Evolutionary conservation across 371 early-diverging fungal genomes (phyloP).

Genomic region (Mucor velutinosus): DNA sequence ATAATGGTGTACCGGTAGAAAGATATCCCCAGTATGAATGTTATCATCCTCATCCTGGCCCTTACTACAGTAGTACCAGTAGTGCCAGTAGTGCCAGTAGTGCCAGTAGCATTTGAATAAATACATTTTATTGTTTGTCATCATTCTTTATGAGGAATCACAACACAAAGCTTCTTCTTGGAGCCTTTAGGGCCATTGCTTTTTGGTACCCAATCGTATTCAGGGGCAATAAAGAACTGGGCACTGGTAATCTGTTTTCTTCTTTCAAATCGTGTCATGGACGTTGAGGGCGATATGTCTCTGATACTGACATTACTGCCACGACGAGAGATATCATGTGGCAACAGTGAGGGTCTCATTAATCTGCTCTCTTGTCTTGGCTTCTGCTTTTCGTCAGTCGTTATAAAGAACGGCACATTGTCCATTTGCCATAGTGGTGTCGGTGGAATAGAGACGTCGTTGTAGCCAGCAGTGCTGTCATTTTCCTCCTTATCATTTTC

Average conservation of each 20-base stretch:
- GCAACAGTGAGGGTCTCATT: neutral
- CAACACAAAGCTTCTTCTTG: neutral
- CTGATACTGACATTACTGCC: conserved; percentile 10
- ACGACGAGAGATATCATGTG: conserved; percentile 6
- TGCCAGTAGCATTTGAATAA: neutral
- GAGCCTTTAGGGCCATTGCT: neutral
- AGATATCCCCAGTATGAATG: neutral
- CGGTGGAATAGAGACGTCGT: neutral
- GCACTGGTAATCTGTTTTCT: conserved; percentile 20
- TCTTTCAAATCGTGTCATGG: conserved; percentile 10
- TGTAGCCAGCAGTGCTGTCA: neutral
- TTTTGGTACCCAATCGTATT: conserved; percentile 9
- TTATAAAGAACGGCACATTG: neutral
- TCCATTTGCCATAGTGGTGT: conserved; percentile 15
- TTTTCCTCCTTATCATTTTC: too few relatives aligned
- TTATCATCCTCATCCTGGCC: neutral
- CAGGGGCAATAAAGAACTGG: conserved; percentile 16
- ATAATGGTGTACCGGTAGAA: neutral
- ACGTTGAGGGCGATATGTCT: conserved; percentile 7
- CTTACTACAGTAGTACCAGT: too few relatives aligned
- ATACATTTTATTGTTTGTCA: neutral
- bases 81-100: too few relatives aligned
- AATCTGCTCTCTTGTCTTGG: neutral
- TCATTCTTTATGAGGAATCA: neutral
- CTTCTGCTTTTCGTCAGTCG: neutral